Conservation (phyloP, 2,329 filamentous ascomycete genomes). For the Parastagonospora nodorum region DNA sequence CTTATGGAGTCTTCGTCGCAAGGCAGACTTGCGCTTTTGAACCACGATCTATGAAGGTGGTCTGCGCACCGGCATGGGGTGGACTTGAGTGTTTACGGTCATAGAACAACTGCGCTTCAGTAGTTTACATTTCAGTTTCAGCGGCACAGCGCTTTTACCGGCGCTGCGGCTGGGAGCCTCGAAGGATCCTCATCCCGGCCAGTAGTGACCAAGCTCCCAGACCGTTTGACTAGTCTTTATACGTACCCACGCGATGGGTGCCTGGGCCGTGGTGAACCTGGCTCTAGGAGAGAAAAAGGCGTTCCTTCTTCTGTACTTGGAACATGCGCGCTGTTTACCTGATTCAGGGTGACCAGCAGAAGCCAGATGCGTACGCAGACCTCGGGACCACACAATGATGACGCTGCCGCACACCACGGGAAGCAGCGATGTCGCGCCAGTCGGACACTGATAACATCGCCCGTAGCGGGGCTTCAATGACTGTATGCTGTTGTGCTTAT, state of each 20-base stretch:
- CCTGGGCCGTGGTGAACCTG: constrained; percentile 33
- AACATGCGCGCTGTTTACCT: constrained; percentile 1
- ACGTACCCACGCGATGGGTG: constrained; percentile 31
- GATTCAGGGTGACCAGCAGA: not conserved
- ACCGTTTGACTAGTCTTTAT: constrained; percentile 42
- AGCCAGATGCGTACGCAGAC: constrained; percentile 10
- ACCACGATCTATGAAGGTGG: constrained; percentile 32
- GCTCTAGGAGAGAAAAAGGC: constrained; percentile 22
- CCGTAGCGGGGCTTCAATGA: constrained; percentile 16
- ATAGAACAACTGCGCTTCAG: constrained; percentile 39
- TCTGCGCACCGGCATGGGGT: constrained; percentile 43
- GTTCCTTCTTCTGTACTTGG: constrained; percentile 17
- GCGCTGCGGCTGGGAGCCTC: constrained; percentile 45
- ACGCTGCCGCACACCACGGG: not conserved
- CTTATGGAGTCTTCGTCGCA: constrained; percentile 35
- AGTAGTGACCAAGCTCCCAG: constrained; percentile 41
- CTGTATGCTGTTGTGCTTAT: constrained; percentile 20
- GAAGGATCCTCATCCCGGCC: constrained; percentile 43
- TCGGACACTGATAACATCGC: constrained; percentile 10
- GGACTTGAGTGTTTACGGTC: constrained; percentile 37
- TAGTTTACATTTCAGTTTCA: constrained; percentile 35
- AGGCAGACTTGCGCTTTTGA: constrained; percentile 40
- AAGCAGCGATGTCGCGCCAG: constrained; percentile 4
- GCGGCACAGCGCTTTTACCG: constrained; percentile 40
- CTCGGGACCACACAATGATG: constrained; percentile 4